Evolutionary conservation across 2,329 filamentous ascomycete species (phyloP), one percentile per base, ranked within the genome.

Genomic region (Exophiala aquamarina): DNA sequence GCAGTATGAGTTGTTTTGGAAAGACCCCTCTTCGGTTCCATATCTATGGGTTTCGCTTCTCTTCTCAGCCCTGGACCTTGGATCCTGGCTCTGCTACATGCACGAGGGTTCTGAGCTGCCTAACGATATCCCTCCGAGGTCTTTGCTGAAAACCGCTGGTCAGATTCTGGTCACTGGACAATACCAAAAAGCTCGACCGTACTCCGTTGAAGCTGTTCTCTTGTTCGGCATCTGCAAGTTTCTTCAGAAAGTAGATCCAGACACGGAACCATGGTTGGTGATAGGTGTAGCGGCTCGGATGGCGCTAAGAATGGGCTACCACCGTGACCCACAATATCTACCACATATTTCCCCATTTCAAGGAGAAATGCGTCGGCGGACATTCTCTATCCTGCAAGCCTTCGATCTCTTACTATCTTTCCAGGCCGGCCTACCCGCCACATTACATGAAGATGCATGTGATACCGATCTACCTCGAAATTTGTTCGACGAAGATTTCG

Each of bases 361-460:
- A 48, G 78, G 75, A 8, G 79, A 83, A 61, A 78, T 72, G 61
- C 61, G 70, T 41, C 59, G 70, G 15, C 66, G 70, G 13, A 35
- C 67, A 4, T 72, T 70, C 68, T 56, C 57, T 14, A 52, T 63
- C 15, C 49, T 71, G 3, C 57, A 59, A 19, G 80, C 83, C 58
- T 68, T 85, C 36, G 83, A 86, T 56, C 64, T 77, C 2, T 63
- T 85, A 5, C 72, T 80, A 1, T 75, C 79, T 1, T 84, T 83
- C 56, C 80, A 84, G 57, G 72, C 84, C 51, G 83, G 83, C 1
- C 66, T 86, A 11, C 83, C 83, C 5, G 74, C 76, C 50, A 79
- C 82, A 68, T 70, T 83, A 31, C 71, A 78, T 49, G 71, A 74
- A 29, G 78, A 82, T 52, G 78, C 83, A 41, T 77, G 73, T 28